Conservation (phyloP, 202 grass and related monocot species). For the Eragrostis tef region DNA sequence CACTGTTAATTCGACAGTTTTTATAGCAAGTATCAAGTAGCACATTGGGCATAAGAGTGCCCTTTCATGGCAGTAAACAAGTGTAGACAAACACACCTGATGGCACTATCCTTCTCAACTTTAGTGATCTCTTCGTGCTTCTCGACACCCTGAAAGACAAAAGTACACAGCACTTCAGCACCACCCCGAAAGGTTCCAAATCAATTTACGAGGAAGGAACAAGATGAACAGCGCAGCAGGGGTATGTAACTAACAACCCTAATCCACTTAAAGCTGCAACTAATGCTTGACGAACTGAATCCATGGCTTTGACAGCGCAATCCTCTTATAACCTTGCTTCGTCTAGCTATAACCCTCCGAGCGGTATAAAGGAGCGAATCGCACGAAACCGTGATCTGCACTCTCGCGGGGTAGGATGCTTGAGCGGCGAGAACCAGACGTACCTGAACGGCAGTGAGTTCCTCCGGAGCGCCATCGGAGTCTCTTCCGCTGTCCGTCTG, state of each 20-base stretch:
- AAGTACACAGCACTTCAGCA: constrained; percentile 10
- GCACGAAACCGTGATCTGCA: not conserved
- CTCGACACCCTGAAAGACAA: constrained; percentile 62
- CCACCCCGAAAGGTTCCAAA: not conserved
- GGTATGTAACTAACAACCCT: not conserved
- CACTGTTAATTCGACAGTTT: not conserved
- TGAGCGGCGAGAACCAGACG: not conserved
- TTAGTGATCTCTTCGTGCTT: constrained; percentile 80
- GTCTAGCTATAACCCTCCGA: not conserved
- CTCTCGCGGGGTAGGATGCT: not conserved
- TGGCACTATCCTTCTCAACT: constrained; percentile 68
- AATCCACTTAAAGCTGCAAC: not conserved
- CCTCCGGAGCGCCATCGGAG: constrained; percentile 65
- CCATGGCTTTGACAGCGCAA: not conserved
- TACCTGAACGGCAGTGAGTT: constrained; percentile 76
- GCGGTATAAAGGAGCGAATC: not conserved
- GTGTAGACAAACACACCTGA: constrained; percentile 53
- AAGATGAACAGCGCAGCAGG: not conserved
- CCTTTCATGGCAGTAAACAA: not conserved
- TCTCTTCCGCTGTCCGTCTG: constrained; percentile 72
- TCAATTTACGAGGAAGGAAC: not conserved
- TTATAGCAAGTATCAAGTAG: not conserved
- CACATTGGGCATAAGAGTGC: not conserved
- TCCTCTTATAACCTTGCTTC: not conserved
- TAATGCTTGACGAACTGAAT: not conserved